phyloP scores from a whole-genome alignment of 2,329 filamentous ascomycete genomes.

The Colletotrichum zoysiae region DNA sequence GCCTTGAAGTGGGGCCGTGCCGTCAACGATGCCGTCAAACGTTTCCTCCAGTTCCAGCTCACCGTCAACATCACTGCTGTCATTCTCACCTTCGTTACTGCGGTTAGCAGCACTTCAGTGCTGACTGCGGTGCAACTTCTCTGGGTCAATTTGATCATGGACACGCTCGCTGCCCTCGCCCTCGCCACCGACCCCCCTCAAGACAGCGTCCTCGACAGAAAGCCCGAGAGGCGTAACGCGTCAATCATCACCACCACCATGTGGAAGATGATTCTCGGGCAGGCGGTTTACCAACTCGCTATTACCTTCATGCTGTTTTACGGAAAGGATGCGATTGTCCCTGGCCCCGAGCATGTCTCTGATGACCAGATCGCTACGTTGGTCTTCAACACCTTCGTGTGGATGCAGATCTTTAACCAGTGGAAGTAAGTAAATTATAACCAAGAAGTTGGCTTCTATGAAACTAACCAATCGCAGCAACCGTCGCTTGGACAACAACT shows the following conservation, averaged over 20 bases:
- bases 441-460: constrained; percentile 18
- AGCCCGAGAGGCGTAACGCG: constrained; percentile 70
- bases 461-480: constrained; percentile 66
- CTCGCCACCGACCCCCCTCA: constrained; percentile 92
- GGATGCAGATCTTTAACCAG: constrained; percentile 99
- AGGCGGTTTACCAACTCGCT: constrained; percentile 89
- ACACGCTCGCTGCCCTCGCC: constrained; percentile 90
- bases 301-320: constrained; percentile 87
- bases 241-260: constrained; percentile 86
- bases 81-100: constrained; percentile 86
- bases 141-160: constrained; percentile 98
- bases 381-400: constrained; percentile 98
- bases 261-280: constrained; percentile 99
- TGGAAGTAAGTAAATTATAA: constrained; percentile 77
- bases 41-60: constrained; percentile 82
- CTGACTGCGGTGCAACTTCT: constrained; percentile 91
- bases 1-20: constrained; percentile 84
- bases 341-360: constrained; percentile 35
- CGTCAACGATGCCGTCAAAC: constrained; percentile 82
- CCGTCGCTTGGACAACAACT: constrained; percentile 90
- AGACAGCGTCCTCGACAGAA: constrained; percentile 82
- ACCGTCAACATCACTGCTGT: constrained; percentile 95
- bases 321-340: constrained; percentile 61
- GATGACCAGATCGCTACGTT: constrained; percentile 76
- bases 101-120: constrained; percentile 79